A percentile compares a stretch with the other conserved stretches of the same genome.
Evolutionary conservation across 2,329 filamentous ascomycete species (phyloP).

Genomic region (Sporothrix luriei): DNA sequence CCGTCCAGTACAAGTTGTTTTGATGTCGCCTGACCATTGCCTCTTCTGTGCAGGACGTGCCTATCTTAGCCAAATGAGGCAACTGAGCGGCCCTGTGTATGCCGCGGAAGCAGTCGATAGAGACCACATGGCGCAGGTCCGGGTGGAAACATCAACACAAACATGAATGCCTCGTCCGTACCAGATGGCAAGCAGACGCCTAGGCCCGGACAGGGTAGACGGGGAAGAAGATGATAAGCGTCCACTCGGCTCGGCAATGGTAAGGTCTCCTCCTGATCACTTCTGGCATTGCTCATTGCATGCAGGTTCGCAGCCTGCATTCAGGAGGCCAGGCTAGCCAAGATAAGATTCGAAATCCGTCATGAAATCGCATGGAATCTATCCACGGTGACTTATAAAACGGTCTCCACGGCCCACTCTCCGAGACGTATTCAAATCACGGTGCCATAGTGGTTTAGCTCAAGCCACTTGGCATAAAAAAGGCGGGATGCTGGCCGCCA

Average conservation of each 20-base stretch:
- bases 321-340: slow-evolving; percentile 3
- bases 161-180: not conserved
- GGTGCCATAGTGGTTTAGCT: not conserved
- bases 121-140: slow-evolving; percentile 1
- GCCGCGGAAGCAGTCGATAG: not conserved
- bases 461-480: not conserved
- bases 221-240: not conserved
- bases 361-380: slow-evolving; percentile 7
- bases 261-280: slow-evolving; percentile 15
- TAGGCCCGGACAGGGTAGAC: not conserved
- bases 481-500: not conserved
- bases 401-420: not conserved
- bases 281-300: too few relatives aligned
- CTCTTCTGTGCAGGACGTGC: slow-evolving; percentile 1
- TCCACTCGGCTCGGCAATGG: not conserved
- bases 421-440: slow-evolving; percentile 1
- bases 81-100: not conserved
- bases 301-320: not conserved
- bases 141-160: not conserved
- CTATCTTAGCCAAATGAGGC: not conserved
- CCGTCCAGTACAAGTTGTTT: not conserved
- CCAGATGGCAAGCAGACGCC: not conserved
- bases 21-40: slow-evolving; percentile 11
- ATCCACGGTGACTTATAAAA: slow-evolving; percentile 5
- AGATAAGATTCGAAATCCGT: slow-evolving; percentile 1